Evolutionary conservation across 78 protist genomes (phyloP).

Genomic region (Dictyostelium capitatum): DNA sequence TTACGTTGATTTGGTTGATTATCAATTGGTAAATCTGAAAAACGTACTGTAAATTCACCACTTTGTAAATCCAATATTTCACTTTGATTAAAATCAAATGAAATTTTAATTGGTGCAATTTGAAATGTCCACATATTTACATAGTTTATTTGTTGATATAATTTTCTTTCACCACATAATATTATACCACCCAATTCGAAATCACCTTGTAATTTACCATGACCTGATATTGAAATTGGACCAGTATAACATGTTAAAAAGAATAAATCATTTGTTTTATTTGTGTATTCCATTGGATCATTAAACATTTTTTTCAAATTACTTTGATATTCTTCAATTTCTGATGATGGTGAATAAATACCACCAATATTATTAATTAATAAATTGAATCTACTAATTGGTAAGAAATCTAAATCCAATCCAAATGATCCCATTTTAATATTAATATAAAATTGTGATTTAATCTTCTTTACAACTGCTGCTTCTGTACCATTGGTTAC

Average conservation of each 20-base stretch:
- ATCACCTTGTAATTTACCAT: conserved; percentile 71
- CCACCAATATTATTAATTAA: conserved; percentile 69
- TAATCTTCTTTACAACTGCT: conserved; percentile 37
- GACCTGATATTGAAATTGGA: conserved; percentile 34
- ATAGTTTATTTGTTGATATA: conserved; percentile 2
- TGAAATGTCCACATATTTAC: conserved; percentile 70
- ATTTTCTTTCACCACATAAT: conserved; percentile 56
- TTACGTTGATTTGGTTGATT: neutral
- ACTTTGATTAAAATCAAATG: conserved; percentile 78
- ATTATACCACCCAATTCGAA: conserved; percentile 61
- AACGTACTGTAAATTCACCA: conserved; percentile 43
- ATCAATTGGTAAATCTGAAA: conserved; percentile 50
- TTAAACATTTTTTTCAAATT: neutral
- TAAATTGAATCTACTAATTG: conserved; percentile 65
- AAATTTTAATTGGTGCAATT: conserved; percentile 51
- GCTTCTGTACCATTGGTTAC: too few species aligned
- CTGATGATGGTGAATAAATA: conserved; percentile 47
- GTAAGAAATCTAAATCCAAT: conserved; percentile 69
- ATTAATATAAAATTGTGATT: conserved; percentile 59
- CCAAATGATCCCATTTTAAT: conserved; percentile 41
- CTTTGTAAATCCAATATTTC: conserved; percentile 45
- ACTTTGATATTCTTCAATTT: conserved; percentile 17
- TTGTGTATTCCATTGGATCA: neutral
- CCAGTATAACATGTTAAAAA: conserved; percentile 57
- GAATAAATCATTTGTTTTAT: conserved; percentile 3